Conservation (phyloP, 2,329 filamentous ascomycete species). For the Dissoconium aciculare region DNA sequence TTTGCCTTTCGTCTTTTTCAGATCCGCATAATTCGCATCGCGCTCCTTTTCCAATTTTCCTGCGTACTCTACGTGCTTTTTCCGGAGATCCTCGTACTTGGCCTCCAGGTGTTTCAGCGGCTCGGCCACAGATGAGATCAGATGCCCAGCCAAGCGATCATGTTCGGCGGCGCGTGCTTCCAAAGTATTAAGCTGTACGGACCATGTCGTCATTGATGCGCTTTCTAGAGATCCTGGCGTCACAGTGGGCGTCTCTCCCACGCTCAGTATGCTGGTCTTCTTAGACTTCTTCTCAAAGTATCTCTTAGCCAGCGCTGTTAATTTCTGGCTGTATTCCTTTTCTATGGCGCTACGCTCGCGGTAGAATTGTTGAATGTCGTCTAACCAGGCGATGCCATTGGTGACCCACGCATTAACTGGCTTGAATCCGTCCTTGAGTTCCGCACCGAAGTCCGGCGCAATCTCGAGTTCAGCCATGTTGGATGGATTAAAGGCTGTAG, state of each 20-base stretch:
- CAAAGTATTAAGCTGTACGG: conserved; percentile 77
- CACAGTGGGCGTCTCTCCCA: conserved; percentile 82
- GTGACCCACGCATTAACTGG: conserved; percentile 81
- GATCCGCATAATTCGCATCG: conserved; percentile 65
- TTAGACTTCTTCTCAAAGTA: conserved; percentile 95
- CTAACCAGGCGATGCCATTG: conserved; percentile 83
- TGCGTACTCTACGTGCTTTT: conserved; percentile 78
- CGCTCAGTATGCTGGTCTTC: conserved; percentile 74
- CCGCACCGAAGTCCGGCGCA: conserved; percentile 75
- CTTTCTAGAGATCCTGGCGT: conserved; percentile 93
- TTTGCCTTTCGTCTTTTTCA: conserved; percentile 82
- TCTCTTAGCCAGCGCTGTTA: conserved; percentile 78
- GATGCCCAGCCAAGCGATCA: conserved; percentile 64
- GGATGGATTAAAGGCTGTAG: conserved; percentile 2
- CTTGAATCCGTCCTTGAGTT: conserved; percentile 98
- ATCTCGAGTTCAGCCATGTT: conserved; percentile 69
- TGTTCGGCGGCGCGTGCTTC: conserved; percentile 81
- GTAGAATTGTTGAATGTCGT: conserved; percentile 95
- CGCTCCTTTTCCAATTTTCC: conserved; percentile 79
- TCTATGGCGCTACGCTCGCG: conserved; percentile 86
- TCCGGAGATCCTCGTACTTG: conserved; percentile 82
- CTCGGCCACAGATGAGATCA: conserved; percentile 69
- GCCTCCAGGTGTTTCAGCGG: conserved; percentile 60
- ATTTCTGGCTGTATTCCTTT: conserved; percentile 87
- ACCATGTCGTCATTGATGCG: conserved; percentile 93